A percentile compares a stretch with the other conserved stretches of the same genome.
Conservation (phyloP, 2,329 filamentous ascomycete species). For the Fusarium coicis region DNA sequence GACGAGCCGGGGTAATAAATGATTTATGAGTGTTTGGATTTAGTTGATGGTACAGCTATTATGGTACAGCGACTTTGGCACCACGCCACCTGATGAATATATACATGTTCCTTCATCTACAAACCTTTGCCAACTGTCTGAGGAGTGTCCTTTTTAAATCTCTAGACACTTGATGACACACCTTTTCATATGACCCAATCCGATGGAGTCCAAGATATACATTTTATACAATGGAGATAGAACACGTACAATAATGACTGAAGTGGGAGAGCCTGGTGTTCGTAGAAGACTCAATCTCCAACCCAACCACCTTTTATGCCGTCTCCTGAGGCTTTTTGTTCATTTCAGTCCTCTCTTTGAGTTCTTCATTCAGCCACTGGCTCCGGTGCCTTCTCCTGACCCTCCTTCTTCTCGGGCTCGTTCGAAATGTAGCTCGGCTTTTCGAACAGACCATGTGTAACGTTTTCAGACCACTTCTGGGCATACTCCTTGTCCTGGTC, state of each 20-base stretch:
- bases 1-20: slow-evolving; percentile 16
- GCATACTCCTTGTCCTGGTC: slow-evolving; percentile 60
- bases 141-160: not conserved
- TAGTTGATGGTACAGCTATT: slow-evolving; percentile 46
- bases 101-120: slow-evolving; percentile 34
- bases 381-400: not conserved
- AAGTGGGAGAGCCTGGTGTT: not conserved
- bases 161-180: not conserved
- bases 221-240: slow-evolving; percentile 7
- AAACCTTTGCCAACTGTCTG: slow-evolving; percentile 14
- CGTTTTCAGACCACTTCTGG: slow-evolving; percentile 62
- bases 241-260: not conserved
- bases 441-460: slow-evolving; percentile 59
- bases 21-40: slow-evolving; percentile 39
- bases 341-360: not conserved
- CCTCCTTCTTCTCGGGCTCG: slow-evolving; percentile 8
- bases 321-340: not conserved
- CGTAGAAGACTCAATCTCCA: not conserved
- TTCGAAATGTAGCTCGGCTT: slow-evolving; percentile 40
- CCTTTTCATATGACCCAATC: not conserved
- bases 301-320: not conserved
- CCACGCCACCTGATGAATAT: slow-evolving; percentile 34
- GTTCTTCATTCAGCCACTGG: slow-evolving; percentile 10
- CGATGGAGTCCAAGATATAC: slow-evolving; percentile 9
- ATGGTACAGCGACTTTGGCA: slow-evolving; percentile 44